A percentile compares a stretch with the other conserved stretches of the same genome.
These are phyloP conservation scores for Tetrahymena borealis DNA, from an alignment of 73 alveolate genomes.

Conservation along the genomic window DNA sequence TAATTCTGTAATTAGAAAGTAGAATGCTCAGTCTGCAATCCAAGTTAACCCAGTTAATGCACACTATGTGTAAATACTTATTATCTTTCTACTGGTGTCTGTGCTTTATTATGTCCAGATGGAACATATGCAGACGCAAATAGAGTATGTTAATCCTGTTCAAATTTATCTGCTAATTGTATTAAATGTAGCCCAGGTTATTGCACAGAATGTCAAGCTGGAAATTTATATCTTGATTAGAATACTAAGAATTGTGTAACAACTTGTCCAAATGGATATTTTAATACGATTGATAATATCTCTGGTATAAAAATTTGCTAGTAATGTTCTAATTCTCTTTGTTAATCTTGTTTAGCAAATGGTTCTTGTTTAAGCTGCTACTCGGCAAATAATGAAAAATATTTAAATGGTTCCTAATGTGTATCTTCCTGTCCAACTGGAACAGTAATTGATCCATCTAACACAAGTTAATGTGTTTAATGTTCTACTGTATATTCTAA, in stretches of 20 bases:
- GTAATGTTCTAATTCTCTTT: too few relatives aligned
- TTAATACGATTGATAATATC: background rate
- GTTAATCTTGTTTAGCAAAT: too few relatives aligned
- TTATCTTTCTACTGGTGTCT: background rate
- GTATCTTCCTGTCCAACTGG: too few relatives aligned
- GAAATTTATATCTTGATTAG: background rate
- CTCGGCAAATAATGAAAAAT: too few relatives aligned
- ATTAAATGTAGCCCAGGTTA: background rate
- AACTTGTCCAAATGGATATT: background rate
- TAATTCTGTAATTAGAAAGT: background rate
- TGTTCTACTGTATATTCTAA: too few relatives aligned
- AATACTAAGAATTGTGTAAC: background rate
- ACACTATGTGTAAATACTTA: background rate
- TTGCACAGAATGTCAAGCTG: background rate
- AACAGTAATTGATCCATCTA: too few relatives aligned
- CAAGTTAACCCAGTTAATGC: background rate
- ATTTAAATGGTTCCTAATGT: too few relatives aligned
- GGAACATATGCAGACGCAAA: background rate
- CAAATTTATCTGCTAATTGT: background rate
- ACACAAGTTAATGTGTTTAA: too few relatives aligned
- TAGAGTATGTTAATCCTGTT: background rate
- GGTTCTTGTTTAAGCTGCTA: too few relatives aligned
- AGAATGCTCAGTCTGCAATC: background rate
- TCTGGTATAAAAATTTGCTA: too few relatives aligned
- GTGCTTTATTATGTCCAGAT: background rate